phyloP scores from a whole-genome alignment of 169 alveolate genomes.

The Plasmodium sp. region DNA sequence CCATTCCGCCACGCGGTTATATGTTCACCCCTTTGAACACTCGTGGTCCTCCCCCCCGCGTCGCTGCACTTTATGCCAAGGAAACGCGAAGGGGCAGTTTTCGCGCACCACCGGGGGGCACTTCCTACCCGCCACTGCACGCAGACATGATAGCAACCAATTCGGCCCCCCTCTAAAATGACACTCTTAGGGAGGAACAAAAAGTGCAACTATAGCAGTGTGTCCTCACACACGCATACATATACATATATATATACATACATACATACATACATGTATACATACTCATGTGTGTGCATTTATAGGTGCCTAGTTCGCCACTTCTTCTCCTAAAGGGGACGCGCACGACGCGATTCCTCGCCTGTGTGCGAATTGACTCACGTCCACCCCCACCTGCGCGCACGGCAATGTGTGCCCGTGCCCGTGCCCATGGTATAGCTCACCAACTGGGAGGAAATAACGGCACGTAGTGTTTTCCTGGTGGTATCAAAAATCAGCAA shows the following conservation, averaged over 20 bases:
- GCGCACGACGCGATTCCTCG: neutral
- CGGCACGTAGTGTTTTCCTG: neutral
- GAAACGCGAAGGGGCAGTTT: neutral
- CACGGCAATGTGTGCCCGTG: neutral
- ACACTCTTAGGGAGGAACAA: neutral
- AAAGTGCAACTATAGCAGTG: neutral
- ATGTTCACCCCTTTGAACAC: neutral
- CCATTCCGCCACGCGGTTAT: neutral
- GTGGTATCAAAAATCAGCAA: neutral
- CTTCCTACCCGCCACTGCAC: neutral
- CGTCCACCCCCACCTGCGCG: neutral
- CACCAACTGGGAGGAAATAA: neutral
- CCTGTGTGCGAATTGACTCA: neutral
- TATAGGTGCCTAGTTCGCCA: neutral
- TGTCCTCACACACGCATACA: neutral
- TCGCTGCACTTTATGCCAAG: neutral
- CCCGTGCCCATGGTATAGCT: neutral
- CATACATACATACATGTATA: neutral
- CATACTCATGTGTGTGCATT: neutral
- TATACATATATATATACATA: neutral
- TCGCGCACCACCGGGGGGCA: neutral
- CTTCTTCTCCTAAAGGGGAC: neutral
- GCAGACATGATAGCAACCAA: neutral
- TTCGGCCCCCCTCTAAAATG: neutral
- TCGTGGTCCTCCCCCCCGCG: neutral